phyloP scores from a whole-genome alignment of 1,139 yeast species.

The Saccharomyces pastorianus region DNA sequence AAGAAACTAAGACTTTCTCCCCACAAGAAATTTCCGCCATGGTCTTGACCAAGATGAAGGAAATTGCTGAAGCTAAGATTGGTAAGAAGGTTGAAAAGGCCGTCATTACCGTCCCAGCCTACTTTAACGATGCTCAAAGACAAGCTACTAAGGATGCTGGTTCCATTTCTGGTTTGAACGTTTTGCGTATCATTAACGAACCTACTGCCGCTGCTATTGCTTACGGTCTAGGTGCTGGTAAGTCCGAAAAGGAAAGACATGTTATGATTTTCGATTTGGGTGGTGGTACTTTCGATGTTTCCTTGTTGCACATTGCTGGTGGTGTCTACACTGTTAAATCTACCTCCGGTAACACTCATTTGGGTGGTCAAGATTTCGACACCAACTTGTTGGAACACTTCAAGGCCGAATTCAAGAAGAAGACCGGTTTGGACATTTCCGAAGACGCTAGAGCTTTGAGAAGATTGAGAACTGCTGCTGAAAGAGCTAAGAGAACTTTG shows the following conservation, averaged over 20 bases:
- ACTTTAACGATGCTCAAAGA: constrained; percentile 95
- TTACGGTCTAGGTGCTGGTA: constrained; percentile 87
- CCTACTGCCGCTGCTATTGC: constrained; percentile 98
- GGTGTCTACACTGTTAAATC: constrained; percentile 98
- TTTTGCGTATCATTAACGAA: constrained; percentile 92
- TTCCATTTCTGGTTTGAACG: constrained; percentile 94
- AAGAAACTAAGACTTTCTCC: constrained; percentile 84
- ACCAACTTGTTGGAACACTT: constrained; percentile 88
- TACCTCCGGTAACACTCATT: constrained; percentile 98
- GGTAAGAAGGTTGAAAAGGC: constrained; percentile 93
- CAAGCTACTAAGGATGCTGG: constrained; percentile 99
- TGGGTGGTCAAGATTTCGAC: constrained; percentile 99
- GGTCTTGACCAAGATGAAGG: constrained; percentile 97
- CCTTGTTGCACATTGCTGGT: constrained; percentile 87
- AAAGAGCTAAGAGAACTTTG: constrained; percentile 96
- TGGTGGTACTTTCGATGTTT: constrained; percentile 98
- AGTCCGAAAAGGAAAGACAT: constrained; percentile 78
- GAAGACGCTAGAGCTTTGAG: constrained; percentile 88
- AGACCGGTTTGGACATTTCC: constrained; percentile 85
- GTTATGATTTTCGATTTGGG: constrained; percentile 93
- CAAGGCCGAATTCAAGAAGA: constrained; percentile 88
- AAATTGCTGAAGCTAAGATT: constrained; percentile 91
- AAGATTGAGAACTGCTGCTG: constrained; percentile 96
- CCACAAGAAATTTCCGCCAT: constrained; percentile 96
- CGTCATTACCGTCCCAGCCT: constrained; percentile 93